Conservation (phyloP, 768 basidiomycete genomes). For the Lentinula sp. region DNA sequence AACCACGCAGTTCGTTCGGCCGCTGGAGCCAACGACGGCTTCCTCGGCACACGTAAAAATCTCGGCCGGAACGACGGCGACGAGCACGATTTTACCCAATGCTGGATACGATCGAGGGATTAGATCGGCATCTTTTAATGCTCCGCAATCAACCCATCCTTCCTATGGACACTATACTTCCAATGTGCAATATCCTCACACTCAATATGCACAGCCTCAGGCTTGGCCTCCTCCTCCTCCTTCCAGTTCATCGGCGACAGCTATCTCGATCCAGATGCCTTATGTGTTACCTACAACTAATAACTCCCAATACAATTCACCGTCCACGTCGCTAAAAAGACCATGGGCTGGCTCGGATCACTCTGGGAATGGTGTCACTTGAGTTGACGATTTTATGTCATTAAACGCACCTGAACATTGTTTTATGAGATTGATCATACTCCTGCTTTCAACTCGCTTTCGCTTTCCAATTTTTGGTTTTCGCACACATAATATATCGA, state of each 20-base stretch:
- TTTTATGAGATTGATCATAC: neutral
- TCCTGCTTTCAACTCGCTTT: neutral
- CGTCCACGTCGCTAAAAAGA: neutral
- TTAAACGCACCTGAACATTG: neutral
- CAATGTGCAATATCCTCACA: neutral
- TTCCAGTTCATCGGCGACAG: neutral
- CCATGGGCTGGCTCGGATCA: neutral
- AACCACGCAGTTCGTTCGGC: neutral
- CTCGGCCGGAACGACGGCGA: neutral
- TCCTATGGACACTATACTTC: neutral
- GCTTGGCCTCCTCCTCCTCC: neutral
- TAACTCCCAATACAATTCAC: neutral
- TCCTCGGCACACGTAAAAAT: neutral
- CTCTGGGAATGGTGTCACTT: neutral
- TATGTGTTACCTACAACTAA: neutral
- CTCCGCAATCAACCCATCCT: neutral
- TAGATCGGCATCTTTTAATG: neutral
- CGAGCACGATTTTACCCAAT: neutral
- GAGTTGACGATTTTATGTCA: neutral
- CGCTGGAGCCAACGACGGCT: neutral
- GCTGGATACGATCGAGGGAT: neutral
- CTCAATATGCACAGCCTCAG: neutral
- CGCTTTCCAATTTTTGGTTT: neutral
- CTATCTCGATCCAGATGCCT: slow-evolving; percentile 2
- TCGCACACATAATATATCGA: neutral